These are phyloP conservation scores for Antrodiella citrinella DNA, from an alignment of 768 basidiomycete species.

Conservation along the genomic window DNA sequence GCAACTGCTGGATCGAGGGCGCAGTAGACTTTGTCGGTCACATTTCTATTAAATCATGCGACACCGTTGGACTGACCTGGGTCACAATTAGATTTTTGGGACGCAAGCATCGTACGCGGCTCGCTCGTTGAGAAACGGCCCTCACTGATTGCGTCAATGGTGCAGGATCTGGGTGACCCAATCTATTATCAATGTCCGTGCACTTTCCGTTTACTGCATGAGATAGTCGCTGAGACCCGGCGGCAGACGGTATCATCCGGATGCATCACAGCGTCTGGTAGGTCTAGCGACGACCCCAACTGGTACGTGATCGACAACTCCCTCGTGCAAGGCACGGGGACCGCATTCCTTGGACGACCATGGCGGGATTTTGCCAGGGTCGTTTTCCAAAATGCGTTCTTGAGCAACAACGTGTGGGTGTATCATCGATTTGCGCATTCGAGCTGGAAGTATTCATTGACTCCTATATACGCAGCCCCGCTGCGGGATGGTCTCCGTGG, in stretches of 20 bases:
- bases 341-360: constrained; percentile 19
- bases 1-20: constrained; percentile 19
- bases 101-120: constrained; percentile 14
- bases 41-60: background rate
- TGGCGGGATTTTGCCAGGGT: constrained; percentile 22
- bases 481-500: constrained; percentile 23
- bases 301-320: constrained; percentile 19
- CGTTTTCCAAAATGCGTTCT: constrained; percentile 20
- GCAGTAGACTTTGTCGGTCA: constrained; percentile 17
- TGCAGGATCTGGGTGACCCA: constrained; percentile 17
- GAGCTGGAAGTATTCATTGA: background rate
- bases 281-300: constrained; percentile 14
- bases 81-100: constrained; percentile 15
- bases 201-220: background rate
- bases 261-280: constrained; percentile 17
- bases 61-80: background rate
- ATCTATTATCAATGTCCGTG: constrained; percentile 18
- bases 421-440: background rate
- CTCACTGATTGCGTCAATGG: background rate
- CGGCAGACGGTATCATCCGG: constrained; percentile 15
- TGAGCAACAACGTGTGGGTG: constrained; percentile 15
- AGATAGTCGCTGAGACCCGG: background rate
- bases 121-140: background rate
- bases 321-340: constrained; percentile 18
- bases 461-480: constrained; percentile 5